Conservation (phyloP, 345 rosid genomes). For the Citrus inodora region DNA sequence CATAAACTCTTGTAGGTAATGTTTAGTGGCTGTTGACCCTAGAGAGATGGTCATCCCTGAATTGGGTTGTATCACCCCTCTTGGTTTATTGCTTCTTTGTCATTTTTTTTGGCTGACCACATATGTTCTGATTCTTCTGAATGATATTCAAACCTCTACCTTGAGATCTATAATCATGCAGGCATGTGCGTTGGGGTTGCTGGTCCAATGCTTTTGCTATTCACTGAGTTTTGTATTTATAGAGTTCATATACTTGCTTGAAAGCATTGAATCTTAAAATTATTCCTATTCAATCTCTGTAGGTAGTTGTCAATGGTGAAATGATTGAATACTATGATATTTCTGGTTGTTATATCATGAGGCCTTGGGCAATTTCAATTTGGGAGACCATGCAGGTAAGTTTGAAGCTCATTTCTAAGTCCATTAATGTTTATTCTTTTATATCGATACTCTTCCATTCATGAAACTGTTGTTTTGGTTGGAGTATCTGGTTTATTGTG, state of each 20-base stretch:
- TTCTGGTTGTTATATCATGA: conserved; percentile 92
- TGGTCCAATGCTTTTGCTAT: not conserved
- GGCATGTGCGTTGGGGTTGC: not conserved
- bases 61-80: not conserved
- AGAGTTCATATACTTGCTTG: not conserved
- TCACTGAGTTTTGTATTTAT: not conserved
- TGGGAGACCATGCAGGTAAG: conserved; percentile 96
- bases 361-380: conserved; percentile 96
- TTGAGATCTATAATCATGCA: not conserved
- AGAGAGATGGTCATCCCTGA: not conserved
- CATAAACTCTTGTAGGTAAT: not conserved
- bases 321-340: conserved; percentile 98
- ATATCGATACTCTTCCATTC: not conserved
- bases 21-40: not conserved
- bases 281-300: conserved; percentile 7
- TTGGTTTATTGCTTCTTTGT: not conserved
- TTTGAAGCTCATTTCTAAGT: not conserved
- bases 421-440: not conserved
- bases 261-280: not conserved
- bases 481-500: not conserved
- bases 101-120: not conserved
- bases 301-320: conserved; percentile 89
- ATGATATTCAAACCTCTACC: not conserved
- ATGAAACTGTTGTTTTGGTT: not conserved
- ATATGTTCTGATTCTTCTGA: not conserved